Conservation (phyloP, 768 basidiomycete genomes). For the Lactarius pseudohatsudake region DNA sequence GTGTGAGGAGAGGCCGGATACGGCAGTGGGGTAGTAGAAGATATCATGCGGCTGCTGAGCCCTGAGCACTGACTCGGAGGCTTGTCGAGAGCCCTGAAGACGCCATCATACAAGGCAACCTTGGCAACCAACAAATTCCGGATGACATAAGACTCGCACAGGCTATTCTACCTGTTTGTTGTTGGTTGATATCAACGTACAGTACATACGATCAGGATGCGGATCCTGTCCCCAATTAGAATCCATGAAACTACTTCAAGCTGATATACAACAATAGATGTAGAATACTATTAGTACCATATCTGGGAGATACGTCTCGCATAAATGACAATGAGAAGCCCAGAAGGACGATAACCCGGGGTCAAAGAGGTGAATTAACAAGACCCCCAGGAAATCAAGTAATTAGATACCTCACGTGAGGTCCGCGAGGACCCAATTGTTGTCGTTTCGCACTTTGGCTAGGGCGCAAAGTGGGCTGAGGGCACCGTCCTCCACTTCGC, state of each 20-base stretch:
- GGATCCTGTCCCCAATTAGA: too few relatives aligned
- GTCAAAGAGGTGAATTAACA: background rate
- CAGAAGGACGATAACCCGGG: background rate
- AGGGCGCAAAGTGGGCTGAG: conserved; percentile 6
- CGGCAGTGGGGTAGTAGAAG: too few relatives aligned
- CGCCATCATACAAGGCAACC: too few relatives aligned
- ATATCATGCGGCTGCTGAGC: too few relatives aligned
- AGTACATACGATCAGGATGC: too few relatives aligned
- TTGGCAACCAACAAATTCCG: too few relatives aligned
- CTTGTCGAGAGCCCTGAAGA: too few relatives aligned
- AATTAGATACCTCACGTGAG: background rate
- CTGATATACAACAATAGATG: background rate
- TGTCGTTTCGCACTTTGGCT: conserved; percentile 4
- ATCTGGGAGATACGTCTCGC: background rate
- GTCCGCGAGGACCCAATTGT: conserved; percentile 6
- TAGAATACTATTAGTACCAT: background rate
- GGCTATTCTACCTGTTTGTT: too few relatives aligned
- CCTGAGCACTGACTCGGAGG: too few relatives aligned
- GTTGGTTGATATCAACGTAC: too few relatives aligned
- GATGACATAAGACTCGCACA: too few relatives aligned
- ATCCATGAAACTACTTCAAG: background rate
- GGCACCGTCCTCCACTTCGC: conserved; percentile 11
- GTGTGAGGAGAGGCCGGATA: too few relatives aligned
- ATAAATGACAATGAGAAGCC: background rate
- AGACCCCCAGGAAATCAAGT: background rate